These are phyloP conservation scores for Globisporangium orthogonon DNA, from an alignment of 352 stramenopile genomes.

Conservation along the genomic window DNA sequence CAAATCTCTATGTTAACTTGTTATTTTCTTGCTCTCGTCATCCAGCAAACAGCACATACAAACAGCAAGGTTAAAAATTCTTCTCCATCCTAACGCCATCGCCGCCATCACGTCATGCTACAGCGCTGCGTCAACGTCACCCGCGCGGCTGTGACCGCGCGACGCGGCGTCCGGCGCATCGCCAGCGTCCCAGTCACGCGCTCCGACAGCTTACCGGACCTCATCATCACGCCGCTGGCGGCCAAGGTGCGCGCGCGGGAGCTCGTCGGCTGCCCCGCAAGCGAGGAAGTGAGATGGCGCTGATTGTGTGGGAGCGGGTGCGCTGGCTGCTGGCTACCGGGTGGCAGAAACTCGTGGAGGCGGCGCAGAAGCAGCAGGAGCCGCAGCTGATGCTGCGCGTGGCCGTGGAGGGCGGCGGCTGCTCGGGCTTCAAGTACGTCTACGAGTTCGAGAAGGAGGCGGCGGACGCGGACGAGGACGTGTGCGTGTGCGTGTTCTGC, in stretches of 20 bases:
- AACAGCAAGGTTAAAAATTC: neutral
- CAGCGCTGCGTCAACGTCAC: neutral
- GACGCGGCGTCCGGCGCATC: constrained; percentile 13
- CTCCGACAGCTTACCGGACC: constrained; percentile 39
- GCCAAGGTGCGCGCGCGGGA: constrained; percentile 26
- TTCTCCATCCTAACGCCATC: neutral
- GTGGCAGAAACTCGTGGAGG: constrained; percentile 49
- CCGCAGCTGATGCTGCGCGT: constrained; percentile 78
- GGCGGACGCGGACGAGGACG: constrained; percentile 40
- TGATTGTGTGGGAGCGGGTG: too few species aligned
- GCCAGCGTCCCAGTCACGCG: constrained; percentile 33
- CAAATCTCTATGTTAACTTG: too few species aligned
- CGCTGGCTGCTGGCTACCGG: too few species aligned
- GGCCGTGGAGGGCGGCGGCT: constrained; percentile 89
- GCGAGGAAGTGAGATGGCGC: too few species aligned
- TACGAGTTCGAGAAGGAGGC: constrained; percentile 82
- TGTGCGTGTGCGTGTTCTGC: constrained; percentile 16
- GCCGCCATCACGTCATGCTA: neutral
- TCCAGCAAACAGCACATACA: neutral
- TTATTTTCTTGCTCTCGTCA: too few species aligned
- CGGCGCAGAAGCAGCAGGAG: constrained; percentile 44
- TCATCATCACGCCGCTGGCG: constrained; percentile 64
- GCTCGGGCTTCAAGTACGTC: constrained; percentile 92
- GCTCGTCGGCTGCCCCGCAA: too few species aligned
- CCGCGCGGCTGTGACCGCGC: neutral